Percentiles rank a stretch among this genome's conserved stretches.
Conservation (phyloP, 768 basidiomycete genomes). For the Mycena haematopus region DNA sequence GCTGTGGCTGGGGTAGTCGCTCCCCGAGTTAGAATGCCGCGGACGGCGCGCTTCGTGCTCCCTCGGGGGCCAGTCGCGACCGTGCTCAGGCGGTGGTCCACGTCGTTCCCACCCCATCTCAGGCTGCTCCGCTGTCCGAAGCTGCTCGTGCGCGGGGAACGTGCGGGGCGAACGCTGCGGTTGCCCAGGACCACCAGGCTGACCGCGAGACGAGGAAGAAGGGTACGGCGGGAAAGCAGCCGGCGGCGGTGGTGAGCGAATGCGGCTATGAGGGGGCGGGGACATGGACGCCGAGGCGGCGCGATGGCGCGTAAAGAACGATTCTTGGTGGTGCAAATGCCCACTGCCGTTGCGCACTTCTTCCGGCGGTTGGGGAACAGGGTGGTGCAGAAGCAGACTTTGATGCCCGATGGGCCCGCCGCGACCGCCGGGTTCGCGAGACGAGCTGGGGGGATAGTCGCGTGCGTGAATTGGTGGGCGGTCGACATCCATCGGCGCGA, state of each 20-base stretch:
- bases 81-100: conserved; percentile 40
- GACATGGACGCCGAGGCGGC: conserved; percentile 66
- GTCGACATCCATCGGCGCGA: conserved; percentile 84
- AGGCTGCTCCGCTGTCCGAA: conserved; percentile 50
- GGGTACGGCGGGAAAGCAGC: conserved; percentile 54
- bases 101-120: conserved; percentile 71
- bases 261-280: conserved; percentile 57
- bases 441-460: conserved; percentile 52
- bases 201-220: conserved; percentile 46
- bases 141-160: conserved; percentile 58
- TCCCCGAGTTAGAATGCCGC: conserved; percentile 38
- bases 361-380: conserved; percentile 63
- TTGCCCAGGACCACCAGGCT: conserved; percentile 56
- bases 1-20: conserved; percentile 41
- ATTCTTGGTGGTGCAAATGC: conserved; percentile 58
- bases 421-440: conserved; percentile 46
- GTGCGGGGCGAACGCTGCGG: conserved; percentile 66
- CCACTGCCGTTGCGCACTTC: conserved; percentile 54
- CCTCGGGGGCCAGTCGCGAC: conserved; percentile 27
- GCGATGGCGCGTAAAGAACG: conserved; percentile 60
- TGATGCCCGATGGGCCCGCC: conserved; percentile 65
- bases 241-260: conserved; percentile 58
- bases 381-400: conserved; percentile 69
- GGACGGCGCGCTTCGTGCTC: conserved; percentile 49
- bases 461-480: conserved; percentile 58